A percentile compares a stretch with the other conserved stretches of the same genome.
Evolutionary conservation across 371 early-diverging fungal species (phyloP).

Genomic region (Lichtheimia hyalospora): DNA sequence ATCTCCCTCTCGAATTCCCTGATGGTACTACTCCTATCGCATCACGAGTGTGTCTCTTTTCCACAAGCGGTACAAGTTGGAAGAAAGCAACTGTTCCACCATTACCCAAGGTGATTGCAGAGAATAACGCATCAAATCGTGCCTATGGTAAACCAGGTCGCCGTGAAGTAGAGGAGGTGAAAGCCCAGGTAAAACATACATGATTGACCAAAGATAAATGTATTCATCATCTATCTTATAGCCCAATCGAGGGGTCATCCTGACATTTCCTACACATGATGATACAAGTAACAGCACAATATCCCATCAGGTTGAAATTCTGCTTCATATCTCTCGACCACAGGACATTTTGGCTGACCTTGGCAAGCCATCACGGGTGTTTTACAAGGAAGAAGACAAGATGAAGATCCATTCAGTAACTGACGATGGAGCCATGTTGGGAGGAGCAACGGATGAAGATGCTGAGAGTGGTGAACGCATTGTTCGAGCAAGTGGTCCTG

Average conservation of each 20-base stretch:
- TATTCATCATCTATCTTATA: constrained; percentile 10
- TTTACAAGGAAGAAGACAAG: constrained; percentile 72
- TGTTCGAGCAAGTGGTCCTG: constrained; percentile 9
- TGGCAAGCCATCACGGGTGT: constrained; percentile 62
- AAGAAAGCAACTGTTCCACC: constrained; percentile 47
- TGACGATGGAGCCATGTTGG: constrained; percentile 21
- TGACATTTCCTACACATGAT: constrained; percentile 34
- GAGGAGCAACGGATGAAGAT: constrained; percentile 4
- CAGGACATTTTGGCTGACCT: constrained; percentile 76
- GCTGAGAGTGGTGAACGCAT: constrained; percentile 2
- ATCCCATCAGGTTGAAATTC: constrained; percentile 34
- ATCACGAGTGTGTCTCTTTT: constrained; percentile 59
- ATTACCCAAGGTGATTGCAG: constrained; percentile 40
- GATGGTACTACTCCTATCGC: constrained; percentile 79
- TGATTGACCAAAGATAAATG: not conserved
- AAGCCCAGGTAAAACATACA: constrained; percentile 44
- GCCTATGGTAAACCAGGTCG: constrained; percentile 34
- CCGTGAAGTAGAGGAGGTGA: constrained; percentile 49
- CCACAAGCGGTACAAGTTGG: constrained; percentile 51
- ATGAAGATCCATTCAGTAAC: constrained; percentile 67
- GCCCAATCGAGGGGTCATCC: constrained; percentile 38
- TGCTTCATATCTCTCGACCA: constrained; percentile 48
- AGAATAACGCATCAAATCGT: constrained; percentile 39
- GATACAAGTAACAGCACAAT: constrained; percentile 11
- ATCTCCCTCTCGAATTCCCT: constrained; percentile 70